Conservation (phyloP, 2,329 filamentous ascomycete genomes). For the Bertia moriformis region DNA sequence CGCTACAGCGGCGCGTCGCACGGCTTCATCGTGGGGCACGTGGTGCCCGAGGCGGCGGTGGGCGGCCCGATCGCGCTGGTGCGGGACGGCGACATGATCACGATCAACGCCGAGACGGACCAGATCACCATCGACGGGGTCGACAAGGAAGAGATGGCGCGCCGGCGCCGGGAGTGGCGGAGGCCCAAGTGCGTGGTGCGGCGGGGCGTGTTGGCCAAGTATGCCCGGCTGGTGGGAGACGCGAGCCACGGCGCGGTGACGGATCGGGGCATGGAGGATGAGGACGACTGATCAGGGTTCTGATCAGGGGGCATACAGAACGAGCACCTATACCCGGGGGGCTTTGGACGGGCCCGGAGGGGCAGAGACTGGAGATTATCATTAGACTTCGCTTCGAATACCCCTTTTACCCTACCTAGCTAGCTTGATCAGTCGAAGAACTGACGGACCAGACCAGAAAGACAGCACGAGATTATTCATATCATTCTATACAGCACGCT, state of each 20-base stretch:
- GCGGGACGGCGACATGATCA: slow-evolving; percentile 64
- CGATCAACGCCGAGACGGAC: slow-evolving; percentile 73
- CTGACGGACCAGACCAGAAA: too few species aligned
- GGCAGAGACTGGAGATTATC: too few species aligned
- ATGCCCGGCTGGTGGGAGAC: slow-evolving; percentile 74
- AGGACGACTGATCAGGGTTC: too few species aligned
- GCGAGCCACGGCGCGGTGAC: slow-evolving; percentile 85
- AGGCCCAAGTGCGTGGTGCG: slow-evolving; percentile 59
- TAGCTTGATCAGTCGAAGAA: too few species aligned
- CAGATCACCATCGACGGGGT: slow-evolving; percentile 53
- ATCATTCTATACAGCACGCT: too few species aligned
- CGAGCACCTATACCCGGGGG: too few species aligned
- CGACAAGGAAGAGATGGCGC: slow-evolving; percentile 53
- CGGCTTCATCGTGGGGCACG: slow-evolving; percentile 90
- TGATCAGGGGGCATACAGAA: too few species aligned
- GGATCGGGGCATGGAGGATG: slow-evolving; percentile 33
- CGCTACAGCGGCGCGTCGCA: slow-evolving; percentile 78
- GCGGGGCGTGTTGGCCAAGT: slow-evolving; percentile 78
- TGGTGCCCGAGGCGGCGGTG: slow-evolving; percentile 76
- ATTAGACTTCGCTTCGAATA: too few species aligned
- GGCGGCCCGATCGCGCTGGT: slow-evolving; percentile 82
- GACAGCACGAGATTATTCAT: too few species aligned
- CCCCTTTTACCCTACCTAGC: too few species aligned
- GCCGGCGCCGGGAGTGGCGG: slow-evolving; percentile 52
- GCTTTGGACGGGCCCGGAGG: too few species aligned